Evolutionary conservation across 305 asterid species (phyloP), one percentile per base, ranked within the genome.

Genomic region (Solanum chacoense): DNA sequence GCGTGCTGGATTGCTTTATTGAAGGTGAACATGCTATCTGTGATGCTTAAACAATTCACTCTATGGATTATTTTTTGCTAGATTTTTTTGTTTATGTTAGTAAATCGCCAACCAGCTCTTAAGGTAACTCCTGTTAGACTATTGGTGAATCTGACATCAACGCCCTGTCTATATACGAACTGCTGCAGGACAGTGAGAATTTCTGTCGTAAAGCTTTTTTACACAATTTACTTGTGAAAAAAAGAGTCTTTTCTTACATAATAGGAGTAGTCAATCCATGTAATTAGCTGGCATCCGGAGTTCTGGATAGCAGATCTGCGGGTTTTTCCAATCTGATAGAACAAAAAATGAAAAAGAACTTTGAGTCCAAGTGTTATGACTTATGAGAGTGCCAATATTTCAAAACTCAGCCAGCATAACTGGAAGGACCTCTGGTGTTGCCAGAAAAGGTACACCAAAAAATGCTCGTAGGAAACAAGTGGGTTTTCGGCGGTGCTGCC

Each of bases 1-100:
- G 98, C 98, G 71, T 97, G 99, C 94, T 97, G 99, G 99, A 97
- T 97, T 91, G 98, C 99, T 90, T 94, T 97, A 89, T 89, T 97
- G 89, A 97, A 97, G 98, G 99, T 97, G 93, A 90, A 83, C 85
- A 40, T 38, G 67, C 20, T 75, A 72, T n/a, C 35, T 29, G 40
- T 84, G 24, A 84, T 76, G 85, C 29, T 40, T 42, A 34, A 55
- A 12, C 37, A 26, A 80, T 80, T 63, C 37, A 16, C 14, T 80
- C 85, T 40, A 40, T 79, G 85, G 65, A 79, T 26, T 16, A 7
- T 6, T 40, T 79, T 79, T 79, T 26, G 85, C 35, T 26, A 42
- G 37, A 80, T 28, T 14, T 28, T 24, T 80, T 40, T 26, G 80
- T 74, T 80, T 18, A 40, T 79, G 67, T 26, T 40, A 26, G 67